Conservation (phyloP, 805 yeast species). For the Scheffersomyces lignosus region DNA sequence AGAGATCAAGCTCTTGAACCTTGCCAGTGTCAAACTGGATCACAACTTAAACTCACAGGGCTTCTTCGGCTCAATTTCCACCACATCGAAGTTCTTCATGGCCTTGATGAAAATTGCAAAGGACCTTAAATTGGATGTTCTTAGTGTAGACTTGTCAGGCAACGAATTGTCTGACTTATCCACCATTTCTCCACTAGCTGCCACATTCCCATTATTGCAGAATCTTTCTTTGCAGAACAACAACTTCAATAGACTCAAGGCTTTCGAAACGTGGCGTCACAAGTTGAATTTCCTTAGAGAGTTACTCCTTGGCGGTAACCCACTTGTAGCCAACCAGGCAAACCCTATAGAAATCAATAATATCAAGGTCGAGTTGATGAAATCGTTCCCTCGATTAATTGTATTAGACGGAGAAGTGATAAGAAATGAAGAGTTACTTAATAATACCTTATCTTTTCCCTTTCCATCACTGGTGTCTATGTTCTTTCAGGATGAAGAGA, state of each 20-base stretch:
- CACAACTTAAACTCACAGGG: conserved; percentile 60
- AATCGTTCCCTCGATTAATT: conserved; percentile 75
- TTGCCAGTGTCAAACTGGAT: conserved; percentile 65
- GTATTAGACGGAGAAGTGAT: conserved; percentile 76
- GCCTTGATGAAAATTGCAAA: conserved; percentile 84
- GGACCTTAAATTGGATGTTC: conserved; percentile 54
- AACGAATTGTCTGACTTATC: conserved; percentile 62
- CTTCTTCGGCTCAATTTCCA: conserved; percentile 57
- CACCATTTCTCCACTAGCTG: conserved; percentile 62
- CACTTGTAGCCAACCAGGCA: conserved; percentile 46
- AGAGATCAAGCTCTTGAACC: conserved; percentile 62
- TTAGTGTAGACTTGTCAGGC: conserved; percentile 65
- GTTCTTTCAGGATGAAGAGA: conserved; percentile 78
- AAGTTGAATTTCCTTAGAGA: conserved; percentile 76
- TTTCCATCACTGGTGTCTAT: conserved; percentile 54
- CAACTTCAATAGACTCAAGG: conserved; percentile 54
- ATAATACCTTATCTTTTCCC: conserved; percentile 54
- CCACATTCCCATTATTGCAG: conserved; percentile 69
- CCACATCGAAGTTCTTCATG: conserved; percentile 80
- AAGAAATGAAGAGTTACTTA: conserved; percentile 68
- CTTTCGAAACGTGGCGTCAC: conserved; percentile 73
- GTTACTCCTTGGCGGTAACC: conserved; percentile 76
- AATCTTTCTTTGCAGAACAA: conserved; percentile 84
- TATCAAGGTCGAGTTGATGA: conserved; percentile 62
- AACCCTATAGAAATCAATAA: conserved; percentile 31